A percentile compares a stretch with the other conserved stretches of the same genome.
These are phyloP conservation scores for Trichoderma erinaceum DNA, from an alignment of 495 filamentous ascomycete genomes.

Conservation along the genomic window DNA sequence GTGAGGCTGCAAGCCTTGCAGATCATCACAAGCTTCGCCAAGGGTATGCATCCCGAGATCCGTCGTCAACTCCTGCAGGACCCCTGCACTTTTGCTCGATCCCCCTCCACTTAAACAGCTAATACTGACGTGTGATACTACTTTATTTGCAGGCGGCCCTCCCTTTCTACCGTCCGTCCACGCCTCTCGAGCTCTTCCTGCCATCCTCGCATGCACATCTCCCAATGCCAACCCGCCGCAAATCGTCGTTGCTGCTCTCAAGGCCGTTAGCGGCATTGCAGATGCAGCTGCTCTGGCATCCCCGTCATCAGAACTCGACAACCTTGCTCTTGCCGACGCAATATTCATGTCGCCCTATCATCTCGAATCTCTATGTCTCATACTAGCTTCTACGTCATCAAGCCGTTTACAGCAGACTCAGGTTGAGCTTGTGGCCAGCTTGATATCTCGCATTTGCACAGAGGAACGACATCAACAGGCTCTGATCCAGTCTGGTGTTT, in stretches of 20 bases:
- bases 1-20: conserved; percentile 73
- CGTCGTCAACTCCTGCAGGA: background rate
- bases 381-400: conserved; percentile 56
- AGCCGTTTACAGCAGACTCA: conserved; percentile 51
- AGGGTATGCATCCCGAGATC: conserved; percentile 51
- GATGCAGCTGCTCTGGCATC: conserved; percentile 51
- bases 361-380: conserved; percentile 52
- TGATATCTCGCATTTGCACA: conserved; percentile 59
- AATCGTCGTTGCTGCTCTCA: conserved; percentile 66
- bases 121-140: conserved; percentile 19
- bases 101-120: background rate
- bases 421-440: conserved; percentile 56
- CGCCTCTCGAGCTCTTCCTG: conserved; percentile 55
- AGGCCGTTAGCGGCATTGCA: conserved; percentile 65
- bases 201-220: conserved; percentile 60
- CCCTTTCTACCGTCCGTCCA: conserved; percentile 70
- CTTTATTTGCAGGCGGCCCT: conserved; percentile 60
- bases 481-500: conserved; percentile 62
- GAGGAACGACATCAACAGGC: conserved; percentile 62
- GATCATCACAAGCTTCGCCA: conserved; percentile 73
- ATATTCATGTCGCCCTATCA: conserved; percentile 54
- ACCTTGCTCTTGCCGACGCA: conserved; percentile 46
- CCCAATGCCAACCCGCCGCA: conserved; percentile 56
- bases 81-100: background rate
- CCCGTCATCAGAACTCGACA: conserved; percentile 26